A percentile compares a stretch with the other conserved stretches of the same genome.
These are phyloP conservation scores for Carex parvula DNA, from an alignment of 176 grass and related monocot species.

Conservation along the genomic window DNA sequence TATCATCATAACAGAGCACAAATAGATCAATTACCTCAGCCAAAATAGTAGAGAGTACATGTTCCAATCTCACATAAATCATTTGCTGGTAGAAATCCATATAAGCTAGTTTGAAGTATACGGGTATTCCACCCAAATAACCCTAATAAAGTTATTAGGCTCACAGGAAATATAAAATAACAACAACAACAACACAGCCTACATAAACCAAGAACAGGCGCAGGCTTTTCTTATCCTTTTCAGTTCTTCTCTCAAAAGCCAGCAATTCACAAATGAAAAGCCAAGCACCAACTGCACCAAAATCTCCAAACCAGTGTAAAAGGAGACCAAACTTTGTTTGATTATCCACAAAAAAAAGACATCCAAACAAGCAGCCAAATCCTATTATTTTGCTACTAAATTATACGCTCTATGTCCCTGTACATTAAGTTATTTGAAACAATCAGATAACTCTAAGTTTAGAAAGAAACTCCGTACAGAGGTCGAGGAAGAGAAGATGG, in stretches of 20 bases:
- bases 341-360: neutral
- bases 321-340: constrained; percentile 21
- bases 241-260: constrained; percentile 6
- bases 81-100: neutral
- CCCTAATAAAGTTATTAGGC: neutral
- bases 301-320: neutral
- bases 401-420: neutral
- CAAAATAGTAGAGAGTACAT: neutral
- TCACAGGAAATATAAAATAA: neutral
- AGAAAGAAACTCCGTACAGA: constrained; percentile 78
- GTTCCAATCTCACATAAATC: neutral
- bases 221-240: neutral
- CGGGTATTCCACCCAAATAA: neutral
- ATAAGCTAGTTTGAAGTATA: neutral
- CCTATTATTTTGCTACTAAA: constrained; percentile 3
- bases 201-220: neutral
- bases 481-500: constrained; percentile 80
- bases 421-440: constrained; percentile 9
- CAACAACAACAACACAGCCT: neutral
- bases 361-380: constrained; percentile 8
- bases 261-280: neutral
- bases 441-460: constrained; percentile 73
- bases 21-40: neutral
- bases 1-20: neutral
- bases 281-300: neutral